Percentiles rank a stretch among this genome's conserved stretches.
phyloP scores from a whole-genome alignment of 2,329 filamentous ascomycete species.

The Alternaria arborescens region DNA sequence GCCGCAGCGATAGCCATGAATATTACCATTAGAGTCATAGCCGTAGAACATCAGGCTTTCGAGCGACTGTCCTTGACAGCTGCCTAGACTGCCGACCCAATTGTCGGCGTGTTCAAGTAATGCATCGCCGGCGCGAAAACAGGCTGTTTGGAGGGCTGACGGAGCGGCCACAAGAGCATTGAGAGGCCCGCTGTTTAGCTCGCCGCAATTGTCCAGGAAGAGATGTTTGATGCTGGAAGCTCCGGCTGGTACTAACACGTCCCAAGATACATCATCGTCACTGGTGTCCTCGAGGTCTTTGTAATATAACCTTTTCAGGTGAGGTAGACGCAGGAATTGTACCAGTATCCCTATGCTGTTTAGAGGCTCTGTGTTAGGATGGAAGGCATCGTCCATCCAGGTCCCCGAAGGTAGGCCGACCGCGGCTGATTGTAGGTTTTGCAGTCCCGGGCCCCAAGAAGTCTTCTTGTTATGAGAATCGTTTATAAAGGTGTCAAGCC shows the following conservation, averaged over 20 bases:
- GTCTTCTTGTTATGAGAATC: conserved; percentile 1
- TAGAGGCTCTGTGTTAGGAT: background rate
- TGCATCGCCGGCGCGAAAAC: conserved; percentile 12
- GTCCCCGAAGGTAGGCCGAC: conserved; percentile 18
- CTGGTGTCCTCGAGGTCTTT: background rate
- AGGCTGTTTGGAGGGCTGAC: conserved; percentile 10
- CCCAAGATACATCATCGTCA: conserved; percentile 6
- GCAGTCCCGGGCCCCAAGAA: conserved; percentile 12
- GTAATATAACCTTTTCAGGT: conserved; percentile 18
- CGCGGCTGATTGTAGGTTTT: conserved; percentile 5
- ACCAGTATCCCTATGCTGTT: background rate
- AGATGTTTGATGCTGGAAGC: conserved; percentile 16
- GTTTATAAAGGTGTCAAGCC: conserved; percentile 14
- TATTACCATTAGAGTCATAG: background rate
- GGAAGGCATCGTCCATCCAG: conserved; percentile 6
- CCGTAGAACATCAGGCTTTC: conserved; percentile 22
- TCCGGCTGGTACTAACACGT: background rate
- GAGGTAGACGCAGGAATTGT: conserved; percentile 14
- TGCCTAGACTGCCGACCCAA: background rate
- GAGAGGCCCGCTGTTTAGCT: background rate
- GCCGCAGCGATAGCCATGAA: background rate
- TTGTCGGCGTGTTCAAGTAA: conserved; percentile 4
- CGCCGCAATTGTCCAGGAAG: conserved; percentile 19
- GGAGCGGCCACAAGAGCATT: background rate
- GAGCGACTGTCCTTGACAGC: background rate